These are phyloP conservation scores for Ceratobasidium sp. DNA, from an alignment of 1,284 basidiomycete genomes.

Conservation along the genomic window DNA sequence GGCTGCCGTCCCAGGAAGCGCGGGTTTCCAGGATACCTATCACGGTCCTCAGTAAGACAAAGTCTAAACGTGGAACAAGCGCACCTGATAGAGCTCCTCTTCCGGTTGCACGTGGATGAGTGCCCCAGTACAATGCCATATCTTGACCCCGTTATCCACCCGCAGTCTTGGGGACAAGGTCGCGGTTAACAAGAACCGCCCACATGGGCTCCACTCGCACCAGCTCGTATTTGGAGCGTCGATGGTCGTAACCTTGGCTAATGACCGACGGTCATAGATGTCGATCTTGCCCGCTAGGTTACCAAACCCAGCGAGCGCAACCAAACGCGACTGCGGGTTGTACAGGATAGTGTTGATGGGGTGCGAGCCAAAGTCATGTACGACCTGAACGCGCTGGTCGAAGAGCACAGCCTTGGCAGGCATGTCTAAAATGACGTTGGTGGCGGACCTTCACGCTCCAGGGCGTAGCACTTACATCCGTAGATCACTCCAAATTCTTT, in stretches of 20 bases:
- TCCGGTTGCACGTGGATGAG: constrained; percentile 81
- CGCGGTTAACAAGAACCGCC: constrained; percentile 91
- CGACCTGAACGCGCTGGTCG: constrained; percentile 86
- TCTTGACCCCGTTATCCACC: constrained; percentile 96
- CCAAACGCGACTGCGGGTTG: constrained; percentile 91
- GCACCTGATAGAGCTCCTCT: constrained; percentile 86
- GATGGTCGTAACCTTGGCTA: constrained; percentile 86
- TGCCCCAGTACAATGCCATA: constrained; percentile 92
- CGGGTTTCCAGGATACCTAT: constrained; percentile 81
- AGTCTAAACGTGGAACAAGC: neutral
- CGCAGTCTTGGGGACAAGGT: constrained; percentile 93
- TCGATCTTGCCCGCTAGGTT: constrained; percentile 95
- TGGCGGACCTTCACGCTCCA: constrained; percentile 30
- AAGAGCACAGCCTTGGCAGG: constrained; percentile 94
- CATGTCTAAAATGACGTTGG: constrained; percentile 71
- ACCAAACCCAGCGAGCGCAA: constrained; percentile 94
- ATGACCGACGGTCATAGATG: constrained; percentile 87
- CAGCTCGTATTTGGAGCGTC: constrained; percentile 93
- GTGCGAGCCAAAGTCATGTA: constrained; percentile 91
- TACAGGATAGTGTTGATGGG: constrained; percentile 94
- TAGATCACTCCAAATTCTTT: constrained; percentile 97
- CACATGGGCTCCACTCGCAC: constrained; percentile 96
- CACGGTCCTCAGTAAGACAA: constrained; percentile 4
- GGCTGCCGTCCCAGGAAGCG: constrained; percentile 54
- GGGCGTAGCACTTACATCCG: constrained; percentile 74